Conservation (phyloP, 1,139 yeast species). For the Nakaseomyces kungkrabaensis region DNA sequence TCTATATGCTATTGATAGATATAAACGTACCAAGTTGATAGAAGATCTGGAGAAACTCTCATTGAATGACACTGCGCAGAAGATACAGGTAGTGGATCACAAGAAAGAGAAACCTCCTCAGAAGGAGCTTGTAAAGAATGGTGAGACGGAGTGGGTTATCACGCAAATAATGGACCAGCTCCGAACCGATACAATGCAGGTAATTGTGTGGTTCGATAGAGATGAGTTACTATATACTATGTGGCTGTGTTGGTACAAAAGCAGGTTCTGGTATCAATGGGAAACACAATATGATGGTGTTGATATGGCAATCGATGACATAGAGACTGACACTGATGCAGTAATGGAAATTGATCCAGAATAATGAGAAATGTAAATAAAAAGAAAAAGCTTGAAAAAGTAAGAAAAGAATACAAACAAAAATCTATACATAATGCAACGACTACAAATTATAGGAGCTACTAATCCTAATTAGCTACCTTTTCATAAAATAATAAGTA, state of each 20-base stretch:
- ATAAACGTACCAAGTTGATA: conserved; percentile 23
- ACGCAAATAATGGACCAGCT: conserved; percentile 10
- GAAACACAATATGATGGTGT: conserved; percentile 7
- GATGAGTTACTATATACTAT: conserved; percentile 10
- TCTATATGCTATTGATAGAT: conserved; percentile 20
- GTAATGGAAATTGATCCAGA: background rate
- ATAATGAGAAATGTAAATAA: background rate
- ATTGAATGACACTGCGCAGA: conserved; percentile 8
- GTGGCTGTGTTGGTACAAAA: conserved; percentile 23
- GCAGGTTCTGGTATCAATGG: background rate
- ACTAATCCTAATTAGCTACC: conserved; percentile 5
- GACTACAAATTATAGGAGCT: background rate
- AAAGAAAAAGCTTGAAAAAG: background rate
- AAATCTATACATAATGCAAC: too few relatives aligned
- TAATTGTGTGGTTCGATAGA: conserved; percentile 24
- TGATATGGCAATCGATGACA: conserved; percentile 9
- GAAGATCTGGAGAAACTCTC: conserved; percentile 24
- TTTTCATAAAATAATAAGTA: conserved; percentile 74
- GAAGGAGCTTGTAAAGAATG: background rate
- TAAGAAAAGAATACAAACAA: too few relatives aligned
- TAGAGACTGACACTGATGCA: conserved; percentile 11
- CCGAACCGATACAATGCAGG: conserved; percentile 17
- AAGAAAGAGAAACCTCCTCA: background rate
- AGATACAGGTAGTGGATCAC: conserved; percentile 5
- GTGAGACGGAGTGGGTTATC: background rate